A percentile compares a stretch with the other conserved stretches of the same genome.
These are phyloP conservation scores for Tetracladium setigerum DNA, from an alignment of 495 filamentous ascomycete species.

Conservation along the genomic window DNA sequence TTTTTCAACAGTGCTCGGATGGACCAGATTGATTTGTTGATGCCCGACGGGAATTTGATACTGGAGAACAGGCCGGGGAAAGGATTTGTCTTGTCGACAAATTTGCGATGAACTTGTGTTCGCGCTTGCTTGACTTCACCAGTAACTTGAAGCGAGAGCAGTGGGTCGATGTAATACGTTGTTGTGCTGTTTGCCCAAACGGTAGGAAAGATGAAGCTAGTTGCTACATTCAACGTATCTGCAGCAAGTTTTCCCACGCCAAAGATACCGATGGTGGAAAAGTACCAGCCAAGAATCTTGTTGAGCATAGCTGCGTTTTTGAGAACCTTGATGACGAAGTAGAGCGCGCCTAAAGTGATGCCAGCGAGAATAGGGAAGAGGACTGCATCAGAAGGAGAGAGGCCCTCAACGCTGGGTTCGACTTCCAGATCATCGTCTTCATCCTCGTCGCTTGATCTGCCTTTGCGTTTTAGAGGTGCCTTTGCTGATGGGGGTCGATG, in stretches of 20 bases:
- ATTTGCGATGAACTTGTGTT: conserved; percentile 9
- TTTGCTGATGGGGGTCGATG: conserved; percentile 74
- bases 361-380: conserved; percentile 82
- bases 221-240: conserved; percentile 55
- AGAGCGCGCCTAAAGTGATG: conserved; percentile 63
- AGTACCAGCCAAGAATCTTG: conserved; percentile 77
- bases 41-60: conserved; percentile 18
- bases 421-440: conserved; percentile 48
- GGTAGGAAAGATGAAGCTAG: conserved; percentile 66
- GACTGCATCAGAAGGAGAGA: conserved; percentile 75
- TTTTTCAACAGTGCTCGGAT: conserved; percentile 35
- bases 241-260: conserved; percentile 61
- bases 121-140: conserved; percentile 4
- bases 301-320: conserved; percentile 76
- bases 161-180: conserved; percentile 37
- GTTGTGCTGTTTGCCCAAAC: conserved; percentile 41
- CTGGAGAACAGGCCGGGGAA: conserved; percentile 34
- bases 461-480: conserved; percentile 39
- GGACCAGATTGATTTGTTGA: conserved; percentile 30
- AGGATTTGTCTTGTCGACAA: conserved; percentile 32
- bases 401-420: conserved; percentile 62
- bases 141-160: conserved; percentile 18
- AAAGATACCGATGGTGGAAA: conserved; percentile 62
- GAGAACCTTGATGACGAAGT: conserved; percentile 84
- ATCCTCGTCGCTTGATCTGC: conserved; percentile 38